These are phyloP conservation scores for Microdochium paspali DNA, from an alignment of 2,329 filamentous ascomycete species.

Conservation along the genomic window DNA sequence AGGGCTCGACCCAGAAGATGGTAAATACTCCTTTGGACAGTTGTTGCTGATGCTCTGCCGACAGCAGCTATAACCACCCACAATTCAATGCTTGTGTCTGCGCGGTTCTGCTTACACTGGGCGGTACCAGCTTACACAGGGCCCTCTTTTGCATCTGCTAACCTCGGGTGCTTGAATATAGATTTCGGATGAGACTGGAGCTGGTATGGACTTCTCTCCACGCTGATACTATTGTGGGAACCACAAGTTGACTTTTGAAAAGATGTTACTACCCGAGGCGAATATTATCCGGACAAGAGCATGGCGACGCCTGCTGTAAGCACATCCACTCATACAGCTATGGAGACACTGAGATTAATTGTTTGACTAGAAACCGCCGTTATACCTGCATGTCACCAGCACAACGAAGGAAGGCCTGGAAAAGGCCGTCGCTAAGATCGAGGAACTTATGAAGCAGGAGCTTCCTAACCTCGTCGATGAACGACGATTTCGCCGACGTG, in stretches of 20 bases:
- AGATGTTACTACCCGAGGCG: slow-evolving; percentile 98
- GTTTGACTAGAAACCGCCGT: slow-evolving; percentile 64
- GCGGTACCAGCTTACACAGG: slow-evolving; percentile 54
- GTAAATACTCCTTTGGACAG: slow-evolving; percentile 74
- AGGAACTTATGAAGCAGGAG: slow-evolving; percentile 94
- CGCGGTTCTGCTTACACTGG: slow-evolving; percentile 61
- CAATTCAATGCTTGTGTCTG: slow-evolving; percentile 36
- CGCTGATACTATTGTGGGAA: slow-evolving; percentile 38
- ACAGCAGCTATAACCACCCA: slow-evolving; percentile 22
- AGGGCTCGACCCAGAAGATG: slow-evolving; percentile 97
- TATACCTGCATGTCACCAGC: slow-evolving; percentile 93
- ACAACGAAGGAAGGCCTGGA: slow-evolving; percentile 88
- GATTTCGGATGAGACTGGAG: slow-evolving; percentile 99
- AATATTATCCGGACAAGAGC: slow-evolving; percentile 93
- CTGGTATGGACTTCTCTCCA: slow-evolving; percentile 73
- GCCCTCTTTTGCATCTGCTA: slow-evolving; percentile 84
- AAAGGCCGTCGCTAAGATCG: slow-evolving; percentile 74
- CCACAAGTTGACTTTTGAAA: slow-evolving; percentile 50
- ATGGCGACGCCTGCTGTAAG: slow-evolving; percentile 90
- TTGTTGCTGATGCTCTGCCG: slow-evolving; percentile 55
- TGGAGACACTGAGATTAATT: not conserved
- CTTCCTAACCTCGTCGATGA: slow-evolving; percentile 93
- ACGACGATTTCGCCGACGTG: slow-evolving; percentile 76
- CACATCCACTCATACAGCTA: slow-evolving; percentile 14
- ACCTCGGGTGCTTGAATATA: slow-evolving; percentile 81